Evolutionary conservation across 495 filamentous ascomycete genomes (phyloP), one percentile per base, ranked within the genome.

Genomic region (Annulohypoxylon nitens): DNA sequence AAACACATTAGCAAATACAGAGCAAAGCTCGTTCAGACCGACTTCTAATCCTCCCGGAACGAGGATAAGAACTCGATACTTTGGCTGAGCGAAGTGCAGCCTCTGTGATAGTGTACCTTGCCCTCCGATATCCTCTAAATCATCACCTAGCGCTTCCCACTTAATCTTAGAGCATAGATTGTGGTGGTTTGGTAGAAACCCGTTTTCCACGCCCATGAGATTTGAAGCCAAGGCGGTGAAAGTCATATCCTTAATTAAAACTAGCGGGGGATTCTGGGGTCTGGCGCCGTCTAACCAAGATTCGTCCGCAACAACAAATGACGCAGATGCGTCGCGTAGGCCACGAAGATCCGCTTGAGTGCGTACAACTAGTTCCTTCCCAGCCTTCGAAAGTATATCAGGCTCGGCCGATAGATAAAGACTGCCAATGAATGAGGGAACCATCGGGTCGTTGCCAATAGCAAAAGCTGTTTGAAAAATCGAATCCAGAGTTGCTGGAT

Each of bases 401-500:
- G 36, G 67, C 1, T 67, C 54, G 0, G 71, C 70, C 8, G 69
- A 54, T 23, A 79, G 23, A 34, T 71, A 72, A 11, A 79, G 12
- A 20, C 67, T 71, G 2, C 77, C 70, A 41, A 79, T 53, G 48
- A 64, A 74, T 1, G 66, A 64, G 1, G 76, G 74, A 14, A 79
- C 71, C 76, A 80, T 80, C 5, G 72, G 63, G 1, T 45, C 25
- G 39, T 51, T 50, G 3, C 59, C 50, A 12, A 77, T 41, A 33
- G 69, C 67, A 33, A 76, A 76, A 1, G 74, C 67, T 16, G 70
- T 76, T 16, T 80, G 76, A 39, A 80, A 71, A 41, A 80, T 71
- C 3, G 73, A 62, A 34, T 80, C 76, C 3, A 86, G 70, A 18
- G 81, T 84, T 7, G 79, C 75, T 10, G 84, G 83, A 60, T 86